A percentile compares a stretch with the other conserved stretches of the same genome.
These are phyloP conservation scores for Conticribra guillardii DNA, from an alignment of 108 stramenopile species.

Conservation along the genomic window DNA sequence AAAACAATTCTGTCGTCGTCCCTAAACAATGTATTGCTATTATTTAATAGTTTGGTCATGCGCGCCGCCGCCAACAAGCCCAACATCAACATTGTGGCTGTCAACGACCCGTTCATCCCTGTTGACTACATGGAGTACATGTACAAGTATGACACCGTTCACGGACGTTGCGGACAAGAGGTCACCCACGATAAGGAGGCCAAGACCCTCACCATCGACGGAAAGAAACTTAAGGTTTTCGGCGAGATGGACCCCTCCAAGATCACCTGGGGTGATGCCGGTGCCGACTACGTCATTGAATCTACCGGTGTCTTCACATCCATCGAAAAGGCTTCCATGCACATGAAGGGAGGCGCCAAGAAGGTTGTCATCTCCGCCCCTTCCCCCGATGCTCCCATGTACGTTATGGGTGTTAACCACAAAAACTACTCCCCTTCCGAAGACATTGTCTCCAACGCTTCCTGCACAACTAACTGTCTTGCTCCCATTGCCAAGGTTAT, in stretches of 20 bases:
- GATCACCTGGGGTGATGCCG: conserved; percentile 73
- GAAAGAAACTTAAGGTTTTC: conserved; percentile 87
- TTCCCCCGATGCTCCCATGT: conserved; percentile 97
- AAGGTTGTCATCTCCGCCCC: conserved; percentile 87
- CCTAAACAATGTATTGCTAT: too few relatives aligned
- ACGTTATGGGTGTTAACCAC: conserved; percentile 97
- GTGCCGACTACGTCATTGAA: conserved; percentile 83
- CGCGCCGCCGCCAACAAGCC: conserved; percentile 92
- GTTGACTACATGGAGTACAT: conserved; percentile 84
- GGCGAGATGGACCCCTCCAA: conserved; percentile 88
- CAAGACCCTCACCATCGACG: conserved; percentile 70
- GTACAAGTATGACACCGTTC: conserved; percentile 95
- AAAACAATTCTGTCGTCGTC: too few relatives aligned
- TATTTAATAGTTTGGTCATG: conserved; percentile 79
- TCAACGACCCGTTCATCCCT: conserved; percentile 97
- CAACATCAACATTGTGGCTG: conserved; percentile 92
- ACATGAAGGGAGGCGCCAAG: conserved; percentile 76
- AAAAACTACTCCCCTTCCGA: conserved; percentile 88
- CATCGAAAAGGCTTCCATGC: conserved; percentile 59
- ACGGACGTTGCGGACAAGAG: conserved; percentile 80
- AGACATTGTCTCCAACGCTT: conserved; percentile 97
- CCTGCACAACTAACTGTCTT: conserved; percentile 98
- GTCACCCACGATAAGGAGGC: conserved; percentile 70
- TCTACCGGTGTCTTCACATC: conserved; percentile 81
- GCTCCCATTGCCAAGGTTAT: conserved; percentile 98